These are phyloP conservation scores for Aethionema arabicum DNA, from an alignment of 345 rosid species.

Conservation along the genomic window DNA sequence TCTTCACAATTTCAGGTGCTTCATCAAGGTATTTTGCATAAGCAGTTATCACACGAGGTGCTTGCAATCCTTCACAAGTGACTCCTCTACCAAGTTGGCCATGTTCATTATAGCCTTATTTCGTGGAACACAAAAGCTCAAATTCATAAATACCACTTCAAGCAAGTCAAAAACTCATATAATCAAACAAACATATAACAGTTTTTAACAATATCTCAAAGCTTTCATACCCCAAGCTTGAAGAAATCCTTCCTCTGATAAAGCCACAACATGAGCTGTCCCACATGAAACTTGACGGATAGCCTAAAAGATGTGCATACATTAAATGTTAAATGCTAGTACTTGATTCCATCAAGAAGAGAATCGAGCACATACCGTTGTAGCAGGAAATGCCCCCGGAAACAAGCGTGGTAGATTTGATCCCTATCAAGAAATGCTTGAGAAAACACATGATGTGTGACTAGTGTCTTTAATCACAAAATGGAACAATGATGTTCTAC, in stretches of 20 bases:
- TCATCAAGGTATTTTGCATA: constrained; percentile 92
- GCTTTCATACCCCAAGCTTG: constrained; percentile 89
- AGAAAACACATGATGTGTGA: constrained; percentile 11
- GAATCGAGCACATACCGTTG: constrained; percentile 46
- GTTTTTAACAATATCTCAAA: constrained; percentile 6
- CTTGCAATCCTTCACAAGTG: constrained; percentile 93
- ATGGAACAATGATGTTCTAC: constrained; percentile 34
- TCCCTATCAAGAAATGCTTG: constrained; percentile 50
- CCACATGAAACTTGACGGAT: constrained; percentile 89
- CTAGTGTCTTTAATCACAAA: constrained; percentile 1
- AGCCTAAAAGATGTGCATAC: constrained; percentile 39
- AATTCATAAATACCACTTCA: constrained; percentile 1
- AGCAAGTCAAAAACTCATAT: neutral
- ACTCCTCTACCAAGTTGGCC: constrained; percentile 99
- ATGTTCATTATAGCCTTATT: constrained; percentile 80
- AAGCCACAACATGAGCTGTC: constrained; percentile 86
- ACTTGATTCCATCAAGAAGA: constrained; percentile 4
- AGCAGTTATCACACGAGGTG: constrained; percentile 67
- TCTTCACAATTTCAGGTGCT: constrained; percentile 93
- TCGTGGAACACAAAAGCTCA: constrained; percentile 16
- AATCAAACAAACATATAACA: constrained; percentile 1
- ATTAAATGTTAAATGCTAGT: neutral
- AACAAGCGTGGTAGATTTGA: constrained; percentile 83
- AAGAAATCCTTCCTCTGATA: constrained; percentile 79
- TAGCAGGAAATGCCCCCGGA: constrained; percentile 78